phyloP scores from a whole-genome alignment of 805 yeast species.

The Hanseniaspora clermontiae region DNA sequence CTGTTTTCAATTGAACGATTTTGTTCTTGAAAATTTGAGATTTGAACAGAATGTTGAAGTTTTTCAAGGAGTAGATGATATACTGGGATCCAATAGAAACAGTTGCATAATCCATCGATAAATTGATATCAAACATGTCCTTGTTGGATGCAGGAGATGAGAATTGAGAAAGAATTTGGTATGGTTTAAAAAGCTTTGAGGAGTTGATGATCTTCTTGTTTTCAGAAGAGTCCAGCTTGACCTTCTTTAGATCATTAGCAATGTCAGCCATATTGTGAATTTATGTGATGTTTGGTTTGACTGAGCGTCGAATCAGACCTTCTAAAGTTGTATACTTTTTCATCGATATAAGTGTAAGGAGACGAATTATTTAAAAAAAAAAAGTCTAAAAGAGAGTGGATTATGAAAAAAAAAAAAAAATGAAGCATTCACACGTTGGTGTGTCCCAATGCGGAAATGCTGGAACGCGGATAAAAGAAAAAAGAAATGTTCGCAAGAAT shows the following conservation, averaged over 20 bases:
- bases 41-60: conserved; percentile 11
- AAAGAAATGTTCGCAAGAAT: neutral
- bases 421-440: too few species aligned
- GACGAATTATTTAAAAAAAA: neutral
- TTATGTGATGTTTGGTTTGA: neutral
- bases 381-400: too few species aligned
- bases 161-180: conserved; percentile 11
- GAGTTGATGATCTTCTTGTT: conserved; percentile 5
- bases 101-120: conserved; percentile 9
- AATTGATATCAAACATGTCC: conserved; percentile 3
- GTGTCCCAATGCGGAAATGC: neutral
- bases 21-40: conserved; percentile 9
- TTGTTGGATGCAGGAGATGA: conserved; percentile 10
- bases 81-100: conserved; percentile 12
- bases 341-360: too few species aligned
- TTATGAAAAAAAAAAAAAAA: too few species aligned
- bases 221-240: neutral
- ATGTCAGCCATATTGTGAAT: neutral
- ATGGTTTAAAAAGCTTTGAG: conserved; percentile 12
- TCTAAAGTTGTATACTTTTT: too few species aligned
- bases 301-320: too few species aligned
- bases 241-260: conserved; percentile 1
- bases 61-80: conserved; percentile 10
- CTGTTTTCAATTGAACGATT: conserved; percentile 9
- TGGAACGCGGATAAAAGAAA: neutral